Evolutionary conservation across 2,329 filamentous ascomycete species (phyloP).

Genomic region (Trichophyton simii): DNA sequence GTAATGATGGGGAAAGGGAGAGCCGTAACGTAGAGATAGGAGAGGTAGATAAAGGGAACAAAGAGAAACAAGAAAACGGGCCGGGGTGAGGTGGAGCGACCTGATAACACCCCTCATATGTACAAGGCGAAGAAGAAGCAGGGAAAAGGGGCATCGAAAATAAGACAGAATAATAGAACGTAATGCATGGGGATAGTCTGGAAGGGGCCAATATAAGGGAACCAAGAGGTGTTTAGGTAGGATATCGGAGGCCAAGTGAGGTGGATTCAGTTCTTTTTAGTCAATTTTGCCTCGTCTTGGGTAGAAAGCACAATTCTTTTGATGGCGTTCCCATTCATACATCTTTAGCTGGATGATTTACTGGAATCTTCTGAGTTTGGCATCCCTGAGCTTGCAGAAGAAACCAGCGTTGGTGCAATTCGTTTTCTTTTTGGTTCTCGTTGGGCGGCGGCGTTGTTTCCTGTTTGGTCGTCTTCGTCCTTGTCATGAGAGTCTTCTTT

Average conservation of each 20-base stretch:
- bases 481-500: slow-evolving; percentile 26
- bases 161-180: slow-evolving; percentile 1
- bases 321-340: neutral
- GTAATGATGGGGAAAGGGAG: neutral
- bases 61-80: neutral
- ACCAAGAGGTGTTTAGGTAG: neutral
- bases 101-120: neutral
- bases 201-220: neutral
- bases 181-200: neutral
- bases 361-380: neutral
- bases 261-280: neutral
- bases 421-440: slow-evolving; percentile 14
- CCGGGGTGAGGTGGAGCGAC: neutral
- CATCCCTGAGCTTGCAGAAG: slow-evolving; percentile 1
- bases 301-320: neutral
- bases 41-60: neutral
- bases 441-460: neutral
- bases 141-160: neutral
- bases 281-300: too few relatives aligned
- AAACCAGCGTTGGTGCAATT: slow-evolving; percentile 14
- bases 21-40: neutral
- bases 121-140: neutral
- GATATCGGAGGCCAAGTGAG: neutral
- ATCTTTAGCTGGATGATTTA: neutral
- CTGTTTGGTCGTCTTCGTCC: neutral